Evolutionary conservation across 1,284 basidiomycete genomes (phyloP).

Genomic region (Austroboletus olivaceoglutinosus): DNA sequence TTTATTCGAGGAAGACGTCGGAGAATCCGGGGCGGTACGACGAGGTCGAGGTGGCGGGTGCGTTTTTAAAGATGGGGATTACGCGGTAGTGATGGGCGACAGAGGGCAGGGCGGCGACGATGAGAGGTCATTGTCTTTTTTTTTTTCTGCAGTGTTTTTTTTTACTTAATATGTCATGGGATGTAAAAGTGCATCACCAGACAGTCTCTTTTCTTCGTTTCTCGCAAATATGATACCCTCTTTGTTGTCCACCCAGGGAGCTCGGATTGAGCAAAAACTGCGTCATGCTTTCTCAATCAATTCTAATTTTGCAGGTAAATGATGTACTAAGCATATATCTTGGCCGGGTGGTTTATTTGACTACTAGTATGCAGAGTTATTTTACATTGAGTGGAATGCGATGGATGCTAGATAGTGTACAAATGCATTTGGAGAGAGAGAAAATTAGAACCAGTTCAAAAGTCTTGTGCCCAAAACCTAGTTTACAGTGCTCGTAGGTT

Average conservation of each 20-base stretch:
- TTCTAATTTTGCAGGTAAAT: no score
- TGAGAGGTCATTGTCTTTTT: neutral
- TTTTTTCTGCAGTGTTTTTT: neutral
- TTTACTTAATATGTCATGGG: neutral
- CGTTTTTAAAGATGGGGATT: conserved; percentile 83
- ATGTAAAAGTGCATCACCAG: neutral
- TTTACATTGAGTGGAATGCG: no score
- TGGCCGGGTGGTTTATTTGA: no score
- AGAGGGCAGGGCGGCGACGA: neutral
- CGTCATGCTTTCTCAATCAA: neutral
- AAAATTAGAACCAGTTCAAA: no score
- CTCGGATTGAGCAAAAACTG: neutral
- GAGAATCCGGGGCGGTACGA: conserved; percentile 62
- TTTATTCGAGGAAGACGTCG: conserved; percentile 70
- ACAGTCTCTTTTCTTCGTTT: neutral
- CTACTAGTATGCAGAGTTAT: no score
- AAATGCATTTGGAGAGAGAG: no score
- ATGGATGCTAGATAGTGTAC: no score
- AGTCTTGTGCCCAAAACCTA: no score
- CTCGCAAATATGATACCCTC: neutral
- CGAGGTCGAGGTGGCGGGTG: conserved; percentile 83
- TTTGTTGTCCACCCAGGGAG: neutral
- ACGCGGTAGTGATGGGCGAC: conserved; percentile 36
- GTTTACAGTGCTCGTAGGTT: no score
- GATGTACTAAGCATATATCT: no score